Percentiles rank a stretch among this genome's conserved stretches.
phyloP scores from a whole-genome alignment of 1,284 basidiomycete species.

The Fomes fomentarius region DNA sequence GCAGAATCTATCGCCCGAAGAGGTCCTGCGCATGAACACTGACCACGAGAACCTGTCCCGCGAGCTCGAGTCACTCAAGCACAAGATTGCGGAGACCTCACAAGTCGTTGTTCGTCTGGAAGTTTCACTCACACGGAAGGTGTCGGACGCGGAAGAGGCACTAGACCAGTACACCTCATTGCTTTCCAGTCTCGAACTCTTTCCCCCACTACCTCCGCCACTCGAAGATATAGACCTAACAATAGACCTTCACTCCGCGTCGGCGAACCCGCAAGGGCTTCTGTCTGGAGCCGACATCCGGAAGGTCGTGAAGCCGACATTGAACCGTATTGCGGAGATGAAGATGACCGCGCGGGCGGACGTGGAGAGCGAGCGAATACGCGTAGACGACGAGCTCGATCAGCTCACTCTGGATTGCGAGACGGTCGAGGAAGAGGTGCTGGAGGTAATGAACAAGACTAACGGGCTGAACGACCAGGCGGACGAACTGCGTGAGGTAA shows the following conservation, averaged over 20 bases:
- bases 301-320: conserved; percentile 70
- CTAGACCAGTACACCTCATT: conserved; percentile 75
- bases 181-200: conserved; percentile 73
- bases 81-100: conserved; percentile 73
- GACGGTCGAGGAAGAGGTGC: conserved; percentile 73
- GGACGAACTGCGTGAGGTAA: conserved; percentile 75
- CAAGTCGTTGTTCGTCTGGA: conserved; percentile 75
- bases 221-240: conserved; percentile 71
- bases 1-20: conserved; percentile 86
- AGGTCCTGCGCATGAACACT: conserved; percentile 84
- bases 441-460: conserved; percentile 71
- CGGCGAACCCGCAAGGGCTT: conserved; percentile 65
- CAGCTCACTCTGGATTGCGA: conserved; percentile 77
- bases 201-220: conserved; percentile 70
- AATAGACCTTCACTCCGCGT: conserved; percentile 76
- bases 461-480: conserved; percentile 72
- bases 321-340: conserved; percentile 69
- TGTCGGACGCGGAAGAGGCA: conserved; percentile 77
- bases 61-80: conserved; percentile 74
- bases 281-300: conserved; percentile 67
- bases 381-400: conserved; percentile 80
- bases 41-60: conserved; percentile 77
- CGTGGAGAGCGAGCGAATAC: conserved; percentile 74
- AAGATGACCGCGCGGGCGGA: conserved; percentile 69
- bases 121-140: conserved; percentile 76